Evolutionary conservation across 2,329 filamentous ascomycete species (phyloP), one percentile per base, ranked within the genome.

Genomic region (Colletotrichum chlorophyti): DNA sequence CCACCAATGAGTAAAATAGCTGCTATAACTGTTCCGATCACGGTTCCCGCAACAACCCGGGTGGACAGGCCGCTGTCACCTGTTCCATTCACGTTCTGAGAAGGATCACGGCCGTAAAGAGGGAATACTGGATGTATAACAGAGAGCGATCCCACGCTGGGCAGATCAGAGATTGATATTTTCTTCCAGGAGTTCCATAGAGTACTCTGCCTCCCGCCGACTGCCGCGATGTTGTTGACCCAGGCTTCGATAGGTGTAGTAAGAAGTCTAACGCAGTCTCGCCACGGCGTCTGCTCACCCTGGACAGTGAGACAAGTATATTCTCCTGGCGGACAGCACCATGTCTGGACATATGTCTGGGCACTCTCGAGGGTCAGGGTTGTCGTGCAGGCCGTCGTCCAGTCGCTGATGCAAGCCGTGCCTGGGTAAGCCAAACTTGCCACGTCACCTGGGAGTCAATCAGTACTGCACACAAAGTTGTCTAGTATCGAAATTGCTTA

Each of bases 351-450:
- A 6, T 29, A 55, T 2, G 26, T 35, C 17, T 17, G 29, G 14
- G 27, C 32, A 38, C 27, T 19, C 27, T 19, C 23, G 10, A 49
- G 35, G 6, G 29, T 35, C 3, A 49, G 12, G 4, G 35, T 50
- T 9, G 35, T 53, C 10, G 15, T 49, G 43, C 52, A 55, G 12
- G 52, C 52, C 1, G 52, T 32, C 2, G 45, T 50, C 52, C 52
- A 55, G n/a, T 23, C 52, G 35, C 37, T 51, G 17, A 57, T 57
- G 11, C 53, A 57, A 8, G 47, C 53, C 15, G 53, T 57, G n/a
- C 53, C 53, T 17, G 53, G 46, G 31, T 57, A 57, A 17, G 29
- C 53, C 9, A 51, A 12, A 14, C 29, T 52, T 8, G 24, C 15
- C 6, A 51, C 29, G 23, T 57, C 53, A n/a, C 31, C 46, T 51